Evolutionary conservation across 352 stramenopile genomes (phyloP), one percentile per base, ranked within the genome.

Genomic region (Phytopythium litorale): DNA sequence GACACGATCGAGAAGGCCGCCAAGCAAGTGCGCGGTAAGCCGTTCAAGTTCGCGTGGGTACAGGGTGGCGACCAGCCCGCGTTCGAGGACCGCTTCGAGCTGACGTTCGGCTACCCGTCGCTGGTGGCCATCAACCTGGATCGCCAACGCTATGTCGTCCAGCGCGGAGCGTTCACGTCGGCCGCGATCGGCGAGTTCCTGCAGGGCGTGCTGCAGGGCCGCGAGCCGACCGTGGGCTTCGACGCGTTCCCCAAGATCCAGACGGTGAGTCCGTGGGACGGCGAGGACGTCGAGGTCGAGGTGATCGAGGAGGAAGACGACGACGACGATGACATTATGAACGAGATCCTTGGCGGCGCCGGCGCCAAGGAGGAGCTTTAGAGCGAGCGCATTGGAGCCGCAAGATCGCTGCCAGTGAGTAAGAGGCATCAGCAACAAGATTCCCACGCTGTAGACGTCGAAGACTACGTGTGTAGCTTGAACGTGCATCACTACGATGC

Each of bases 91-190:
- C 76, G 67, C 38, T 96, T 97, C 30, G 87, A 93, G 64, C 68
- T 98, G 21, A 96, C 85, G 11, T 98, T 97, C 60, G 91, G 90
- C 21, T 97, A 94, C 68, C 94, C 94, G 30, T 94, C 92, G 49
- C 66, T 97, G 16, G 82, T 97, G 28, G 92, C 90, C 19, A 73
- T 98, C 49, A 96, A 89, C 64, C 40, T 97, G 35, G 84, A 94
- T 38, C 88, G 88, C 63, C 87, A 95, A 65, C 84, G 76, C 53
- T 94, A 88, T 61, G 75, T 92, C 16, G 86, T 96, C 46, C 84
- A 96, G 73, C 81, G 82, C 32, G 81, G 83, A 13, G 72, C 87
- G 11, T 94, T 94, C 65, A 76, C 79, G 19, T 62, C 78, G 7
- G 73, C 81, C 32, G 79, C 79, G 19, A 95, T 96, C 45, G 72